Conservation (phyloP, 139 green algal species). For the Chlamydomonas applanata region DNA sequence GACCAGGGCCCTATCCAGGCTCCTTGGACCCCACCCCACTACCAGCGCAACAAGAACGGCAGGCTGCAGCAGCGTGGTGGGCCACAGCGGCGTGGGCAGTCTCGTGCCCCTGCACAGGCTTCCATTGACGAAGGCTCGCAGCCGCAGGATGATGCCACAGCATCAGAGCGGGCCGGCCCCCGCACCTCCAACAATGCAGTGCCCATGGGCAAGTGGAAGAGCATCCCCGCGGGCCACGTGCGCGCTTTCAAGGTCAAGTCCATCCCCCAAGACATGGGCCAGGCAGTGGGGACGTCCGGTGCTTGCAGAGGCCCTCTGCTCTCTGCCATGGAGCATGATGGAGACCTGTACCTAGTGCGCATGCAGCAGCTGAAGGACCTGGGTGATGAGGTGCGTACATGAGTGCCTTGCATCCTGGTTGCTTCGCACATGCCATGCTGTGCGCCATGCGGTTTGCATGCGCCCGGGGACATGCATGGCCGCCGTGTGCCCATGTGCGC, state of each 20-base stretch:
- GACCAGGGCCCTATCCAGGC: slow-evolving; percentile 11
- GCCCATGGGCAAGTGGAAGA: not conserved
- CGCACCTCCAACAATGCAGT: not conserved
- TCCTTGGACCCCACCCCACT: not conserved
- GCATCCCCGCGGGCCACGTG: not conserved
- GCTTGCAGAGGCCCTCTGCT: slow-evolving; percentile 10
- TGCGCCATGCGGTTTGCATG: not conserved
- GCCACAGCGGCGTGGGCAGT: not conserved
- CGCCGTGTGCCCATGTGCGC: no score
- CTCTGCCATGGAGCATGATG: slow-evolving; percentile 14
- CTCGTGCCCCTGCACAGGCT: not conserved
- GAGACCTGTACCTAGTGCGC: slow-evolving; percentile 7
- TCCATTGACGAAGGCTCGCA: no score
- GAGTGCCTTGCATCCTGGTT: not conserved
- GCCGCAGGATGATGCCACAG: not conserved
- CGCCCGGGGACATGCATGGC: no score
- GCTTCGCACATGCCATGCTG: not conserved
- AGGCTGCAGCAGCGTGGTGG: not conserved
- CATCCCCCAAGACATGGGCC: slow-evolving; percentile 1
- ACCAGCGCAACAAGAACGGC: not conserved
- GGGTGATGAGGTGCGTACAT: not conserved
- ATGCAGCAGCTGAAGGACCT: slow-evolving; percentile 15
- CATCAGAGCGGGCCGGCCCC: not conserved
- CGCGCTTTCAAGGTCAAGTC: slow-evolving; percentile 14
- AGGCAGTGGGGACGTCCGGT: not conserved